Evolutionary conservation across 139 green algal species (phyloP).

Genomic region (Chlamydomonas sp.): DNA sequence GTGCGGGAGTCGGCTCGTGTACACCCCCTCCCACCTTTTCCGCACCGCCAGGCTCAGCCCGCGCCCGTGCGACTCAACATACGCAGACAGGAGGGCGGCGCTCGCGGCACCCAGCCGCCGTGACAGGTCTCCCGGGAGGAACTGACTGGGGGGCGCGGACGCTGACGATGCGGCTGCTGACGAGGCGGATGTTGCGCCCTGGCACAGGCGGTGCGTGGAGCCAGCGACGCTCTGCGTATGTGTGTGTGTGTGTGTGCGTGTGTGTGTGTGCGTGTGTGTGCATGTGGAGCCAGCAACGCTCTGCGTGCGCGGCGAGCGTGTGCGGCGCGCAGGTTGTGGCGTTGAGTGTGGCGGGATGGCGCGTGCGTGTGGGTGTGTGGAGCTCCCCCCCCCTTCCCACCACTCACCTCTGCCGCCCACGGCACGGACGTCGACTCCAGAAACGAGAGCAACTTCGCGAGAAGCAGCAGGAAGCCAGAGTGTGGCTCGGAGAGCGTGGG

Average conservation of each 20-base stretch:
- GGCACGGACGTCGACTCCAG: conserved; percentile 54
- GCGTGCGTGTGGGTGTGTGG: background rate
- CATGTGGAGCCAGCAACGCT: too few species aligned
- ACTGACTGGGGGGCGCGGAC: background rate
- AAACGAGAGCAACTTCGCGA: conserved; percentile 53
- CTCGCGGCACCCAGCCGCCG: conserved; percentile 35
- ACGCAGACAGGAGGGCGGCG: conserved; percentile 45
- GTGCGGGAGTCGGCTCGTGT: too few species aligned
- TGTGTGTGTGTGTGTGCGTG: background rate
- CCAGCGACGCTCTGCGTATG: too few species aligned
- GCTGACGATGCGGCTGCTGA: background rate
- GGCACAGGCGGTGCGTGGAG: background rate
- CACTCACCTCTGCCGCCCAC: conserved; percentile 23
- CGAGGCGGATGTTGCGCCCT: background rate
- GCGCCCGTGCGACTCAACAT: conserved; percentile 55
- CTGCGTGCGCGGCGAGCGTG: too few species aligned
- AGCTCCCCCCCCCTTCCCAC: conserved; percentile 24
- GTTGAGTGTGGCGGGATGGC: too few species aligned
- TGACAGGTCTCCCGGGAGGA: conserved; percentile 19
- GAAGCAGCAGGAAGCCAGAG: conserved; percentile 52
- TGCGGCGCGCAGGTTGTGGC: too few species aligned
- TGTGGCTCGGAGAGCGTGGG: background rate
- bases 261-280: background rate
- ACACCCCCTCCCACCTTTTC: too few species aligned
- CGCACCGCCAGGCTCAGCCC: conserved; percentile 49